Conservation (phyloP, 2,329 filamentous ascomycete genomes). For the Zarea fungicola region DNA sequence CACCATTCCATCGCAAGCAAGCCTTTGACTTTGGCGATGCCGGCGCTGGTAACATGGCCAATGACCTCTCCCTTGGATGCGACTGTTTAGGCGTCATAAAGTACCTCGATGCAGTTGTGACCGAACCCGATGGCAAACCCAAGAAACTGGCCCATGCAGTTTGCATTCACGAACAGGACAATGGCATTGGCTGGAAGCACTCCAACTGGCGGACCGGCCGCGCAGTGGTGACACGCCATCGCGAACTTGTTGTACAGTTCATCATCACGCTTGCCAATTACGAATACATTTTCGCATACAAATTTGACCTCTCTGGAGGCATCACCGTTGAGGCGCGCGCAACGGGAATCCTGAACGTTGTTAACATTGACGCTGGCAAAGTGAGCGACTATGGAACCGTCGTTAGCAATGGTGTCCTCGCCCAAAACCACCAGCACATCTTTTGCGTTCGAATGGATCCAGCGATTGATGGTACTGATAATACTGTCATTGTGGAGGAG, state of each 20-base stretch:
- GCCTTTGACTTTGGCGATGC: slow-evolving; percentile 68
- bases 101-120: slow-evolving; percentile 33
- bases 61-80: slow-evolving; percentile 61
- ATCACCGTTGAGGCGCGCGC: slow-evolving; percentile 28
- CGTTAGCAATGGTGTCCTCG: slow-evolving; percentile 54
- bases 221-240: slow-evolving; percentile 48
- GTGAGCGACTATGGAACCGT: slow-evolving; percentile 53
- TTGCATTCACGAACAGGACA: slow-evolving; percentile 30
- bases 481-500: slow-evolving; percentile 45
- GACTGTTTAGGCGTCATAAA: slow-evolving; percentile 62
- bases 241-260: slow-evolving; percentile 54
- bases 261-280: slow-evolving; percentile 61
- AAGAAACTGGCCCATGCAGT: slow-evolving; percentile 41
- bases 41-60: slow-evolving; percentile 58
- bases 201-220: slow-evolving; percentile 52
- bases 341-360: slow-evolving; percentile 38
- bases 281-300: slow-evolving; percentile 44
- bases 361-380: slow-evolving; percentile 50
- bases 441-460: slow-evolving; percentile 60
- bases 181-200: slow-evolving; percentile 58
- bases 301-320: slow-evolving; percentile 48
- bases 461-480: slow-evolving; percentile 54
- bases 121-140: slow-evolving; percentile 23
- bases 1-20: slow-evolving; percentile 60
- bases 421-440: slow-evolving; percentile 63